Evolutionary conservation across 495 filamentous ascomycete species (phyloP).

Genomic region (Xylaria intraflava): DNA sequence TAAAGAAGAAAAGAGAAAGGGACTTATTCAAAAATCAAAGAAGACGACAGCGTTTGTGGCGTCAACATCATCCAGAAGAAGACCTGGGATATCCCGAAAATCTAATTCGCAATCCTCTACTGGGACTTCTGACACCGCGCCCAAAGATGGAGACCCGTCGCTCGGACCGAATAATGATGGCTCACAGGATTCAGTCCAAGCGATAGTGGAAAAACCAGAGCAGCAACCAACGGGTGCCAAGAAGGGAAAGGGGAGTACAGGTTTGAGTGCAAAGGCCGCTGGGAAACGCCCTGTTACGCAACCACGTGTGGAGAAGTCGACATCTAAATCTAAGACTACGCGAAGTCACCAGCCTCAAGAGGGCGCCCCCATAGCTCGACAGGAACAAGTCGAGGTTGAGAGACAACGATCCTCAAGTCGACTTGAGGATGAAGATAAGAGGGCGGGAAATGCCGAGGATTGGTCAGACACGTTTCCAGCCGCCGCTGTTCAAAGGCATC

Average conservation of each 20-base stretch:
- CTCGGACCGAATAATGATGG: slow-evolving; percentile 16
- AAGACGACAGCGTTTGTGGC: slow-evolving; percentile 30
- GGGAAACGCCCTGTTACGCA: slow-evolving; percentile 29
- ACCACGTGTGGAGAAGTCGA: slow-evolving; percentile 10
- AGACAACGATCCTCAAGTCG: slow-evolving; percentile 3
- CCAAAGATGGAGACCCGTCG: slow-evolving; percentile 19
- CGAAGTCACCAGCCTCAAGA: slow-evolving; percentile 1
- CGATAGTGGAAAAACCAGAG: slow-evolving; percentile 11
- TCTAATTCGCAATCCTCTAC: slow-evolving; percentile 37
- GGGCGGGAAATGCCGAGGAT: slow-evolving; percentile 9
- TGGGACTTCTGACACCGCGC: slow-evolving; percentile 17
- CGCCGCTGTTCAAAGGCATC: slow-evolving; percentile 13
- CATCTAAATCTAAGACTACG: slow-evolving; percentile 10
- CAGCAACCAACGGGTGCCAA: neutral
- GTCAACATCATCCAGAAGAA: slow-evolving; percentile 29
- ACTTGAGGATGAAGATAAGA: slow-evolving; percentile 5
- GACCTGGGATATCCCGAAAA: slow-evolving; percentile 33
- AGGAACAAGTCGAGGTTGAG: neutral
- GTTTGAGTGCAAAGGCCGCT: slow-evolving; percentile 30
- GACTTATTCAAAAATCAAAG: slow-evolving; percentile 17
- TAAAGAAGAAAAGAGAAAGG: slow-evolving; percentile 23
- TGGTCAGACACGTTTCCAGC: neutral
- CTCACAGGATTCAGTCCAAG: slow-evolving; percentile 14
- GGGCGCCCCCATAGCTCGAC: neutral
- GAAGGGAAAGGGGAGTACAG: slow-evolving; percentile 2